phyloP scores from a whole-genome alignment of 139 green algal species.

The Coelastrella sp. region DNA sequence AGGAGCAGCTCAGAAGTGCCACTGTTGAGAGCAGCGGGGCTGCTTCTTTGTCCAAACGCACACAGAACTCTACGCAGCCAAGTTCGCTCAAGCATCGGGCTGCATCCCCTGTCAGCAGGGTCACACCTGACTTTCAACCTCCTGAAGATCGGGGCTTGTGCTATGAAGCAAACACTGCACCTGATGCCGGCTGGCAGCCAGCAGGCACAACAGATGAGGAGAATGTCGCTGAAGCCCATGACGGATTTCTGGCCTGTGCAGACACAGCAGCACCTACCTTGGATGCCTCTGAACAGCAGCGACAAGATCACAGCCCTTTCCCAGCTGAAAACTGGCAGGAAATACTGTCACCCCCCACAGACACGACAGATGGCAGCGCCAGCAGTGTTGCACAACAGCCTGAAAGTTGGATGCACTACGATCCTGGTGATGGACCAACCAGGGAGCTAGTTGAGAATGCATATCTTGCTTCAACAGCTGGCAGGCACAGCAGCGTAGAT shows the following conservation, averaged over 20 bases:
- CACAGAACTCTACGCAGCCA: not conserved
- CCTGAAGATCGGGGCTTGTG: not conserved
- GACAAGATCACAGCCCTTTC: not conserved
- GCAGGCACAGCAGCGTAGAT: conserved; percentile 7
- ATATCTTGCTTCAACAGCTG: not conserved
- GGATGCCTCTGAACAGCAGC: not conserved
- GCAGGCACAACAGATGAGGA: not conserved
- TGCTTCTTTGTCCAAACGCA: not conserved
- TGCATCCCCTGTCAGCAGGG: not conserved
- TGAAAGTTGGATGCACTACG: not conserved
- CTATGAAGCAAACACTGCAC: not conserved
- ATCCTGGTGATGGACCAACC: not conserved
- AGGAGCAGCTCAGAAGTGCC: not conserved
- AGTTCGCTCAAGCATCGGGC: not conserved
- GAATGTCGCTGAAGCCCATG: not conserved
- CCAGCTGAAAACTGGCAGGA: not conserved
- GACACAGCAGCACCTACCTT: not conserved
- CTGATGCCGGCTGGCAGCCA: not conserved
- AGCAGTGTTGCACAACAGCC: not conserved
- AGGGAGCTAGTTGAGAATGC: not conserved
- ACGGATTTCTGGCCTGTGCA: not conserved
- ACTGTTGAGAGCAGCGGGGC: not conserved
- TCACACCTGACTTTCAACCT: conserved; percentile 10
- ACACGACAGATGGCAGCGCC: not conserved
- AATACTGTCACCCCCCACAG: not conserved